phyloP scores from a whole-genome alignment of 805 yeast genomes.

The Candida suzukii region DNA sequence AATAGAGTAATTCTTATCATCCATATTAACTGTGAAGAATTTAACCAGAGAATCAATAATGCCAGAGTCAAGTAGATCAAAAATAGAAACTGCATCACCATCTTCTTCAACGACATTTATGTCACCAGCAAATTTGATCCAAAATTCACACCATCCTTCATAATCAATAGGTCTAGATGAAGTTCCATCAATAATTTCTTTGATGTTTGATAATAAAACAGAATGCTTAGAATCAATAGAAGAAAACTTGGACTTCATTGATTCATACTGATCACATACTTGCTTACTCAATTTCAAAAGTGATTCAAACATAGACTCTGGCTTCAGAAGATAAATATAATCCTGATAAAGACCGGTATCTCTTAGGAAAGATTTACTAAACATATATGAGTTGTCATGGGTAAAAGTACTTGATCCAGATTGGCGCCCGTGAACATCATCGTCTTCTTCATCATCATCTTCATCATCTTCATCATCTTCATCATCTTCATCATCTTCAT shows the following conservation, averaged over 20 bases:
- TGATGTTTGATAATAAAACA: conserved; percentile 21
- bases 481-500: conserved; percentile 13
- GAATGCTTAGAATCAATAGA: conserved; percentile 19
- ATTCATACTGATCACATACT: conserved; percentile 24
- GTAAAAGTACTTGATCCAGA: neutral
- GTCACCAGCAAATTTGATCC: conserved; percentile 31
- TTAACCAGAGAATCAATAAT: conserved; percentile 37
- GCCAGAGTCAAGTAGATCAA: conserved; percentile 69
- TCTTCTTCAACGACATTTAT: conserved; percentile 20
- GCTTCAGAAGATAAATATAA: neutral
- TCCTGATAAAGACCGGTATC: neutral
- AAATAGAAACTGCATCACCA: conserved; percentile 47
- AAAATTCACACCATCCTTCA: conserved; percentile 26
- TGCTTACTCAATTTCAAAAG: conserved; percentile 14
- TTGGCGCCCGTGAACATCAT: conserved; percentile 4
- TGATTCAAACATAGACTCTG: conserved; percentile 5
- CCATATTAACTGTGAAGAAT: conserved; percentile 20
- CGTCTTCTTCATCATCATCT: conserved; percentile 24
- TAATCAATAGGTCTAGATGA: conserved; percentile 9
- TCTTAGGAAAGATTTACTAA: neutral
- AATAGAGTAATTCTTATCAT: neutral
- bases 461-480: conserved; percentile 19
- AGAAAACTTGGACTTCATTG: conserved; percentile 15
- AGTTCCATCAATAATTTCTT: conserved; percentile 15
- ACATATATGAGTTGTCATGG: neutral